Conservation (phyloP, 805 yeast genomes). For the Allodekkera sacchari region DNA sequence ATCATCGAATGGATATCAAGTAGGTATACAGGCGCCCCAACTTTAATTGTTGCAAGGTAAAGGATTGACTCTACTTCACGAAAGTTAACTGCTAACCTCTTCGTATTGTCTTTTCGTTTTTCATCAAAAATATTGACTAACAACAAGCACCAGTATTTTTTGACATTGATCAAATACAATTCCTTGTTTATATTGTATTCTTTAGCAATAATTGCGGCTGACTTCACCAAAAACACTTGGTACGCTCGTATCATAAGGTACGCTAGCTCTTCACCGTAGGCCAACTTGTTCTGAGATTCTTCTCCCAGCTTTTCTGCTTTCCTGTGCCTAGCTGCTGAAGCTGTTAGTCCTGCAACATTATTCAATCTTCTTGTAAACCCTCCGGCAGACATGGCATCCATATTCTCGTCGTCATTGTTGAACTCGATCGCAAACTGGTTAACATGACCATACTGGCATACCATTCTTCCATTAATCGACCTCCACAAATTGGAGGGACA, state of each 20-base stretch:
- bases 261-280: constrained; percentile 18
- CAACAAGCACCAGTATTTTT: constrained; percentile 18
- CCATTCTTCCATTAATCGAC: constrained; percentile 63
- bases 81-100: constrained; percentile 2
- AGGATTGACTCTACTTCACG: constrained; percentile 29
- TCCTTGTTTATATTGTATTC: constrained; percentile 13
- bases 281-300: constrained; percentile 6
- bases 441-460: constrained; percentile 90
- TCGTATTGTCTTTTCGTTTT: neutral
- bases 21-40: constrained; percentile 42
- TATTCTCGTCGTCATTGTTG: constrained; percentile 75
- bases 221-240: constrained; percentile 37
- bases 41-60: constrained; percentile 41
- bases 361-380: constrained; percentile 44
- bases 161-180: constrained; percentile 21
- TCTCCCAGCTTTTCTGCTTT: constrained; percentile 8
- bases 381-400: constrained; percentile 36
- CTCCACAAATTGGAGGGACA: constrained; percentile 76
- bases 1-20: constrained; percentile 39
- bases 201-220: constrained; percentile 32
- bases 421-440: constrained; percentile 70
- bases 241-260: constrained; percentile 13
- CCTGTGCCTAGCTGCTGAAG: constrained; percentile 7
- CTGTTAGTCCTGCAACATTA: constrained; percentile 37
- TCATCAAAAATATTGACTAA: neutral